Base-by-base conservation (phyloP, 2,329 filamentous ascomycete species). In the Anthostomella pinea region DNA sequence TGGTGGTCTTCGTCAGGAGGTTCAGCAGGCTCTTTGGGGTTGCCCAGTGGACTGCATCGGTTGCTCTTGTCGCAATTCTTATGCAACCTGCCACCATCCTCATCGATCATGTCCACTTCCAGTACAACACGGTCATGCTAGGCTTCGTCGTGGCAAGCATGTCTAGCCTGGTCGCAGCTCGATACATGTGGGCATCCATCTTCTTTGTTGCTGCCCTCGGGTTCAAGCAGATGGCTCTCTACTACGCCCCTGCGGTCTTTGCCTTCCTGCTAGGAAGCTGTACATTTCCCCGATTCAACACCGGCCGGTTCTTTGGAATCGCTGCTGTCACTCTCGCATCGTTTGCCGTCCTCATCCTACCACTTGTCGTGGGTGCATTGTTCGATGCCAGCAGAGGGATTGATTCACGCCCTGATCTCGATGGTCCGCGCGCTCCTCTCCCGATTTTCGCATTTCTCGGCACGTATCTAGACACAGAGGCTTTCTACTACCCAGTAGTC, bases 221-320 rank as follows among this genome's bases (percentile, higher is more conserved):
- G 5, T 98, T 97, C 73, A 98, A 98, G 70, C 93, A 98, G 64
- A 98, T 98, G 94, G 91, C 91, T 1, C 73, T 98, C 11, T 98
- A 97, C 68, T 98, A 96, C 63, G 89, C 94, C 3, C 90, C 94
- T 10, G 83, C 84, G 14, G 83, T 97, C 39, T 97, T 97, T 60
- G 85, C 88, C 20, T 98, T 90, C 57, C 79, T 98, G 2, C 70
- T 97, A 1, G 93, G 91, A 7, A 81, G 83, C 55, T 96, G 90
- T 57, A 53, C 94, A n/a, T 83, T 82, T 46, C 90, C 90, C 1
- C 71, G 72, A 8, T 64, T 90, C 53, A 82, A 84, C 38, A 52
- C 82, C 2, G 60, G 73, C 0, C 80, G 88, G 3, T 77, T 97
- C 16, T 48, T 93, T 4, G 77, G 77, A 6, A 91, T 97, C 45